These are phyloP conservation scores for Candida pseudocylindracea DNA, from an alignment of 1,139 yeast species.

Conservation along the genomic window DNA sequence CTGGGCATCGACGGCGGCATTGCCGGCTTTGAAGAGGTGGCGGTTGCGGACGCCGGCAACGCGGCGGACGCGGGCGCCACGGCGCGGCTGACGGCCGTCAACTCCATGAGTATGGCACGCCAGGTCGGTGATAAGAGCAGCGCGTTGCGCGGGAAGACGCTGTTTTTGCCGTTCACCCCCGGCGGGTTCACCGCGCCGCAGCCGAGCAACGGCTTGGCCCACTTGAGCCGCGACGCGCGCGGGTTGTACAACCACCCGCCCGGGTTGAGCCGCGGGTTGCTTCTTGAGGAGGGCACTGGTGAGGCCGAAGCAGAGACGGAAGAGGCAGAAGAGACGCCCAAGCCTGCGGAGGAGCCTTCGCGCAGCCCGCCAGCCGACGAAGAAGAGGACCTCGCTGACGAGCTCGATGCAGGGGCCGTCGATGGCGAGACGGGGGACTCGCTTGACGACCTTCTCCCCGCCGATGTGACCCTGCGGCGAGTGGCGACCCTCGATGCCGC, in stretches of 20 bases:
- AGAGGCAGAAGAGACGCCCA: too few relatives aligned
- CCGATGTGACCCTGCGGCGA: slow-evolving; percentile 17
- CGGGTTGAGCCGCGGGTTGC: slow-evolving; percentile 58
- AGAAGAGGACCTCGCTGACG: slow-evolving; percentile 1
- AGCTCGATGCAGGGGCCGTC: slow-evolving; percentile 1
- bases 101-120: slow-evolving; percentile 54
- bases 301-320: too few relatives aligned
- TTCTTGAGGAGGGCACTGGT: slow-evolving; percentile 4
- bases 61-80: slow-evolving; percentile 27
- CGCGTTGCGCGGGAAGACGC: slow-evolving; percentile 45
- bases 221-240: slow-evolving; percentile 41
- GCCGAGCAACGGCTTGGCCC: slow-evolving; percentile 8
- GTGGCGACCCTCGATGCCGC: background rate
- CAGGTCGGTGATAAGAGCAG: slow-evolving; percentile 41
- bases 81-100: slow-evolving; percentile 32
- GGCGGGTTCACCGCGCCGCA: slow-evolving; percentile 40
- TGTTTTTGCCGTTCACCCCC: slow-evolving; percentile 77
- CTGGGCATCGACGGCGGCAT: slow-evolving; percentile 58
- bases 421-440: background rate
- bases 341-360: too few relatives aligned
- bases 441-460: slow-evolving; percentile 61
- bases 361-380: slow-evolving; percentile 4
- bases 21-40: slow-evolving; percentile 30
- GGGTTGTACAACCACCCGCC: slow-evolving; percentile 75
- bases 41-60: background rate